These are phyloP conservation scores for Cryphonectria radicalis DNA, from an alignment of 2,329 filamentous ascomycete genomes.

Conservation along the genomic window DNA sequence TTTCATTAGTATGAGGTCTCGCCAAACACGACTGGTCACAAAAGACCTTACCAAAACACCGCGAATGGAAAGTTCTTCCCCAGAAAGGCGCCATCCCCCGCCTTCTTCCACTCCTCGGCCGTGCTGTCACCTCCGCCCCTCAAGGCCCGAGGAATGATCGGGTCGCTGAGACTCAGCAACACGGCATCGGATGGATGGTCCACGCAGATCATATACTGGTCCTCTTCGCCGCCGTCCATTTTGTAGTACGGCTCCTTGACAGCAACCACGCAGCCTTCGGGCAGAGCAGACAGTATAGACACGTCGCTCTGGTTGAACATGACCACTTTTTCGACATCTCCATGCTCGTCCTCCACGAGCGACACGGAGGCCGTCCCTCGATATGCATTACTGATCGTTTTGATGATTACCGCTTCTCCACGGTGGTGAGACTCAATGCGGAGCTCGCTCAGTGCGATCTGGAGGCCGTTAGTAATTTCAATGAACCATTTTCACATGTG, in stretches of 20 bases:
- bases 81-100: background rate
- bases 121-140: background rate
- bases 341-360: conserved; percentile 42
- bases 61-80: background rate
- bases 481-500: background rate
- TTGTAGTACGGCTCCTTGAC: conserved; percentile 1
- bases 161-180: background rate
- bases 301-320: conserved; percentile 44
- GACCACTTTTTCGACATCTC: conserved; percentile 43
- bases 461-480: background rate
- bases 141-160: background rate
- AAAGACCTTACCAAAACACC: background rate
- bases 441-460: background rate
- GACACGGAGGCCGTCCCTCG: conserved; percentile 40
- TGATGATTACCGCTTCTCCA: background rate
- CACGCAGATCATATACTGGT: background rate
- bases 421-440: background rate
- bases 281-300: conserved; percentile 25
- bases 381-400: background rate
- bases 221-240: background rate
- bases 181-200: background rate
- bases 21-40: too few species aligned
- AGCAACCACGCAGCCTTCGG: background rate
- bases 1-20: background rate
- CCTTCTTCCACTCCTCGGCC: background rate